Base-by-base conservation (phyloP, 164 flowering plant species). In the Nymphaea thermarum region DNA sequence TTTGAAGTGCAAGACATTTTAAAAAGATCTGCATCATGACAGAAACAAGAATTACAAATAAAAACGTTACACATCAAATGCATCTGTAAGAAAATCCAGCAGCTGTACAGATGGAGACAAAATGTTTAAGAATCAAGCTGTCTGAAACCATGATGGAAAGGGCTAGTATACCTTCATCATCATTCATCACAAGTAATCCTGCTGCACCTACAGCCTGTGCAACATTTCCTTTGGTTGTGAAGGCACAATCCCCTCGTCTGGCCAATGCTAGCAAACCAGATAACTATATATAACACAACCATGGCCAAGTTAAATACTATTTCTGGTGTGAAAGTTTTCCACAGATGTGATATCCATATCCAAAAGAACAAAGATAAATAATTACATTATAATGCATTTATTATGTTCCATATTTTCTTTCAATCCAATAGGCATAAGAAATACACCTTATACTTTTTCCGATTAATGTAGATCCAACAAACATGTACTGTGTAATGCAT, bases 171-270 rank as follows among this genome's bases (percentile, higher is more conserved):
- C 96, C 93, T 84, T 90, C 93, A 62, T 80, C 66, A 70, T 81
- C 84, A 85, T 90, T 86, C 72, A 88, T 80, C 75, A 90, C 77
- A 76, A 90, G 42, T 72, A 90, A 65, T 36, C 81, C 90, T 25
- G 81, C 76, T 66, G 96, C 91, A 72, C 90, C 87, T 60, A 75
- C 85, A 6, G 74, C 63, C 74, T 90, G 84, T 65, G 91, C 96
- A 73, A 82, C 63, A 75, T 76, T 61, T 42, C 91, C 96, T 72
- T 90, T 90, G 17, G 76, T 69, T 62, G 77, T 74, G 73, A 78
- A 90, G 36, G 75, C 76, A 81, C 96, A 90, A 64, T 80, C 85
- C 69, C 96, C 96, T 72, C 96, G 93, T 8, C 60, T n/a, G 44
- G 80, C 78, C 72, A 90, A 71, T 51, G 81, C 91, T 78, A 82